phyloP scores from a whole-genome alignment of 129 eudicot genomes.

The Artemisia tridentata region DNA sequence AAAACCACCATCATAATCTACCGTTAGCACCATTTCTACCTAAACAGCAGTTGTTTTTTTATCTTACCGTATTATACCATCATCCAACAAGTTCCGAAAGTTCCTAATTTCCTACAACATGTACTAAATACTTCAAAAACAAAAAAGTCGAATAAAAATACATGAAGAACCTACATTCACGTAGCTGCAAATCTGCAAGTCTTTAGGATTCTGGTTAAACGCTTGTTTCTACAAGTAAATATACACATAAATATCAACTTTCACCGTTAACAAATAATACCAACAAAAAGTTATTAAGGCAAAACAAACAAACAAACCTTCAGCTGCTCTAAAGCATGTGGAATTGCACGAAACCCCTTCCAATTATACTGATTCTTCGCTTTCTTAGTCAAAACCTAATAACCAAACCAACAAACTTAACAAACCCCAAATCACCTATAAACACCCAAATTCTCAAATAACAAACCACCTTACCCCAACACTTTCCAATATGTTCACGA shows the following conservation, averaged over 20 bases:
- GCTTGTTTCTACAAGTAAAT: slow-evolving; percentile 40
- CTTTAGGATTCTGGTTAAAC: slow-evolving; percentile 24
- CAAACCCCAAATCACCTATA: slow-evolving; percentile 22
- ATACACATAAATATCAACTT: slow-evolving; percentile 3
- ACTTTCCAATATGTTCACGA: slow-evolving; percentile 67
- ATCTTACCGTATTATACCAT: not conserved
- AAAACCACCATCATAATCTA: slow-evolving; percentile 9
- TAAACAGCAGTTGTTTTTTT: not conserved
- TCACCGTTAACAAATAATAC: not conserved
- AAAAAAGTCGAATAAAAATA: not conserved
- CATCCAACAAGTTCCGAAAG: not conserved
- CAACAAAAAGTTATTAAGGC: not conserved
- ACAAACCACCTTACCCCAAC: slow-evolving; percentile 39
- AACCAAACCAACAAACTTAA: not conserved
- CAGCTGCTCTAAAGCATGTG: slow-evolving; percentile 49
- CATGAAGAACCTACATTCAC: slow-evolving; percentile 30
- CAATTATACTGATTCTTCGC: slow-evolving; percentile 65
- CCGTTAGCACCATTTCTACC: not conserved
- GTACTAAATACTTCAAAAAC: not conserved
- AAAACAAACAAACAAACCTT: slow-evolving; percentile 31
- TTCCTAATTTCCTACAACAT: not conserved
- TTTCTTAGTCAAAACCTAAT: slow-evolving; percentile 50
- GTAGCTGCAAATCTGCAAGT: slow-evolving; percentile 27
- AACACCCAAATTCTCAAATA: not conserved
- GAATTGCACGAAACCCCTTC: slow-evolving; percentile 63